Conservation (phyloP, 2,329 filamentous ascomycete genomes). For the Fusarium pininemorale region DNA sequence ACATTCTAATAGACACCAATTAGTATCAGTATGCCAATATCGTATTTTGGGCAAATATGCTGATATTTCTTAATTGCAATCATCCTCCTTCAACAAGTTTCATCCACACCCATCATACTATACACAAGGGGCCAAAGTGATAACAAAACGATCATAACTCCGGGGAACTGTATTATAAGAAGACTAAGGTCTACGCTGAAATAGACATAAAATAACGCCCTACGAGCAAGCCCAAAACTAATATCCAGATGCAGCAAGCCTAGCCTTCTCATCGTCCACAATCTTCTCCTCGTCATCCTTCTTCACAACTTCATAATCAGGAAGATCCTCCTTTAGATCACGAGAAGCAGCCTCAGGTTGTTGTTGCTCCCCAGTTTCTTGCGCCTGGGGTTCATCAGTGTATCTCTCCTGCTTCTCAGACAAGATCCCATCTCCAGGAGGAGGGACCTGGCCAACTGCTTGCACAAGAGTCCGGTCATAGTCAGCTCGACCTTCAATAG, state of each 20-base stretch:
- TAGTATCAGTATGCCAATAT: no score
- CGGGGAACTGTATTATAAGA: no score
- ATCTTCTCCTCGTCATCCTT: conserved; percentile 15
- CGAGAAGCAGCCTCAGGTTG: background rate
- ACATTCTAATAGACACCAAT: no score
- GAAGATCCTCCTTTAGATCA: conserved; percentile 31
- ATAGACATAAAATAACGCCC: no score
- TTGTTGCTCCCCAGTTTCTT: background rate
- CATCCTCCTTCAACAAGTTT: no score
- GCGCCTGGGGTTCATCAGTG: conserved; percentile 6
- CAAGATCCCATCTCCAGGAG: conserved; percentile 29
- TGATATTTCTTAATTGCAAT: no score
- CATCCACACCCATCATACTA: no score
- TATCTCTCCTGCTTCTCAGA: conserved; percentile 46
- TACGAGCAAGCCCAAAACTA: background rate
- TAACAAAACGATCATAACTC: no score
- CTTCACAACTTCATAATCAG: conserved; percentile 24
- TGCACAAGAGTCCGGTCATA: conserved; percentile 42
- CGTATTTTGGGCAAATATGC: no score
- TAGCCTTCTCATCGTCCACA: conserved; percentile 42
- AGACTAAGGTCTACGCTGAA: no score
- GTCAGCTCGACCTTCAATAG: conserved; percentile 47
- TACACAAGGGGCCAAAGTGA: no score
- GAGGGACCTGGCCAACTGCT: conserved; percentile 36
- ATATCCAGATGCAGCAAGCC: conserved; percentile 38